These are phyloP conservation scores for Termitomyces sp. DNA, from an alignment of 768 basidiomycete genomes.

Conservation along the genomic window DNA sequence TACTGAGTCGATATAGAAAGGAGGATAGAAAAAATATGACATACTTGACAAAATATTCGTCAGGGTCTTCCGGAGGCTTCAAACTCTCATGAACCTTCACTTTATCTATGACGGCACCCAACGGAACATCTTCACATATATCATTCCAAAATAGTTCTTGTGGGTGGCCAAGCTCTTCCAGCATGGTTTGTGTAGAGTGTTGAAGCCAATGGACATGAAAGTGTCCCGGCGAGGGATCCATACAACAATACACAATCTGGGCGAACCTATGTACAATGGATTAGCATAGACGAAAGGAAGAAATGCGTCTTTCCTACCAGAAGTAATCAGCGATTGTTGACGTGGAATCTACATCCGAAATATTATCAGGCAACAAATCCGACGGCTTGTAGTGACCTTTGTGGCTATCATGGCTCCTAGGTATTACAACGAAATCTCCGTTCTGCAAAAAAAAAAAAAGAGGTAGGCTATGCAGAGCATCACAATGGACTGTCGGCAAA, in stretches of 20 bases:
- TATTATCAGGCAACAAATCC: slow-evolving; percentile 31
- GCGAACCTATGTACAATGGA: slow-evolving; percentile 57
- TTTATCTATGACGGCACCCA: slow-evolving; percentile 47
- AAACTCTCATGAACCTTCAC: slow-evolving; percentile 39
- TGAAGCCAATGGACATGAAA: slow-evolving; percentile 77
- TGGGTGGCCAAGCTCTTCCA: slow-evolving; percentile 57
- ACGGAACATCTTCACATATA: slow-evolving; percentile 44
- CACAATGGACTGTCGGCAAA: slow-evolving; percentile 26
- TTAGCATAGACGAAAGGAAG: not conserved
- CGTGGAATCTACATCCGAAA: slow-evolving; percentile 32
- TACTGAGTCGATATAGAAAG: not conserved
- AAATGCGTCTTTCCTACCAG: slow-evolving; percentile 42
- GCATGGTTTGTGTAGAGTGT: slow-evolving; percentile 61
- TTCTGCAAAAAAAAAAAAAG: slow-evolving; percentile 37
- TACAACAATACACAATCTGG: slow-evolving; percentile 53
- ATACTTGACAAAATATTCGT: slow-evolving; percentile 61
- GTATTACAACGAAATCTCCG: slow-evolving; percentile 62
- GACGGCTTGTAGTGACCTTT: slow-evolving; percentile 25
- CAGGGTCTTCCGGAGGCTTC: slow-evolving; percentile 24
- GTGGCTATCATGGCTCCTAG: slow-evolving; percentile 25
- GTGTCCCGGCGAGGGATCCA: slow-evolving; percentile 28
- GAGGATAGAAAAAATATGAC: slow-evolving; percentile 12
- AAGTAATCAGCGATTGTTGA: slow-evolving; percentile 57
- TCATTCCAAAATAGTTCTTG: slow-evolving; percentile 67
- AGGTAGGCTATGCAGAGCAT: not conserved